Evolutionary conservation across 2,329 filamentous ascomycete genomes (phyloP), one percentile per base, ranked within the genome.

Genomic region (Pseudocercospora cruenta): DNA sequence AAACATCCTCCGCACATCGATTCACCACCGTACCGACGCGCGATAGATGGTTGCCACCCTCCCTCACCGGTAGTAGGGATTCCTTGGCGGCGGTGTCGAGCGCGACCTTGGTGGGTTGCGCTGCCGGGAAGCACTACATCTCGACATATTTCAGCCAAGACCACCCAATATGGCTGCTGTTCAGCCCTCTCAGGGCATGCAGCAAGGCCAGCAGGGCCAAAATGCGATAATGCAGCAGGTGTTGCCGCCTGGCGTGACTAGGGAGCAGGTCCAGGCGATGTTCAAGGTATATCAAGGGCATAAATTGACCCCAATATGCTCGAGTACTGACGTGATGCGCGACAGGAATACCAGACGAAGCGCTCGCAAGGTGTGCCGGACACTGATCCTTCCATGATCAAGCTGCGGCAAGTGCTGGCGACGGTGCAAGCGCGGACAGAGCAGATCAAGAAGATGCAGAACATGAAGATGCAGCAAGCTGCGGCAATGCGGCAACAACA

Each of bases 291-390:
- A 84, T 80, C 19, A 28, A 58, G 19, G 5, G 24, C 19, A 21
- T 21, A 21, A 49, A 53, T 26, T 61, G 43, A 61, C 4, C 22
- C n/a, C 14, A n/a, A 10, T 43, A n/a, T 43, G 33, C 19, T 24
- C 55, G 26, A 31, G 59, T 58, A 58, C 70, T 73, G 53, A 71
- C 31, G 33, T 33, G 55, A 24, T 60, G 51, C 39, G 43, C 33
- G 28, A 49, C 74, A 97, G 94, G 93, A 92, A 86, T 95, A 91
- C 71, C 90, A 91, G 76, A 88, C 92, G 78, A 93, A 98, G 91
- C 95, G 94, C 80, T 87, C 91, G 63, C 86, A 90, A 74, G 94
- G 94, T 72, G 90, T 96, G 24, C 88, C 92, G 47, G 86, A 89
- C 64, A 90, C 86, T 64, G 93, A 98, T 75, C 94, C 94, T 54